Conservation (phyloP, 306 rosid species). For the Macrotyloma uniflorum region DNA sequence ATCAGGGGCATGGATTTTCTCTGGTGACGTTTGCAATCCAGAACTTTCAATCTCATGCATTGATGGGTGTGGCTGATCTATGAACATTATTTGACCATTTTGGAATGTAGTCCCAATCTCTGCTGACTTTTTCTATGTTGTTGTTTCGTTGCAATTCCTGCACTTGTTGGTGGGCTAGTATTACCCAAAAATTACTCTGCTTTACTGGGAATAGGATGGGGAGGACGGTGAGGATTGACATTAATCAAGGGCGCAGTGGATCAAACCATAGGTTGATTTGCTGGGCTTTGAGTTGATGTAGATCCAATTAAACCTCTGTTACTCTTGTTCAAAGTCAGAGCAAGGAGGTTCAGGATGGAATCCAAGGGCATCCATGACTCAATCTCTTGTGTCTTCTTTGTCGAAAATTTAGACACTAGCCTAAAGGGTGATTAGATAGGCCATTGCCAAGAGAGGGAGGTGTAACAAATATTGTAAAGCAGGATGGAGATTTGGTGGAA, state of each 20-base stretch:
- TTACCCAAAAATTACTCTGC: neutral
- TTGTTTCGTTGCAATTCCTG: neutral
- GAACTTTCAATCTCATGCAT: neutral
- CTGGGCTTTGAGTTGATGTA: neutral
- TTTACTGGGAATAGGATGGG: neutral
- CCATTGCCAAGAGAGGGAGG: neutral
- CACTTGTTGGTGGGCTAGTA: neutral
- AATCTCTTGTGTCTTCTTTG: neutral
- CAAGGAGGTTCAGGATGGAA: constrained; percentile 2
- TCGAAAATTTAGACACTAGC: neutral
- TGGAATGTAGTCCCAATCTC: neutral
- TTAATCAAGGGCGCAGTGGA: neutral
- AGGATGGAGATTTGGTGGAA: neutral
- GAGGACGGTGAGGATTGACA: neutral
- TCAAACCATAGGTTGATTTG: neutral
- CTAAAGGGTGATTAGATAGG: neutral
- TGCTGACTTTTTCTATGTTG: neutral
- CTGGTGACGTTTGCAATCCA: neutral
- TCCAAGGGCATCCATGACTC: neutral
- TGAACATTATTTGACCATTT: neutral
- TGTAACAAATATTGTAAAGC: neutral
- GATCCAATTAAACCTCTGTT: neutral
- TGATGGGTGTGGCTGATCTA: neutral
- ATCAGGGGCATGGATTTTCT: neutral
- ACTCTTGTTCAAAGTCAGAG: neutral